Evolutionary conservation across 768 basidiomycete species (phyloP).

Genomic region (Melanogaster broomeanus): DNA sequence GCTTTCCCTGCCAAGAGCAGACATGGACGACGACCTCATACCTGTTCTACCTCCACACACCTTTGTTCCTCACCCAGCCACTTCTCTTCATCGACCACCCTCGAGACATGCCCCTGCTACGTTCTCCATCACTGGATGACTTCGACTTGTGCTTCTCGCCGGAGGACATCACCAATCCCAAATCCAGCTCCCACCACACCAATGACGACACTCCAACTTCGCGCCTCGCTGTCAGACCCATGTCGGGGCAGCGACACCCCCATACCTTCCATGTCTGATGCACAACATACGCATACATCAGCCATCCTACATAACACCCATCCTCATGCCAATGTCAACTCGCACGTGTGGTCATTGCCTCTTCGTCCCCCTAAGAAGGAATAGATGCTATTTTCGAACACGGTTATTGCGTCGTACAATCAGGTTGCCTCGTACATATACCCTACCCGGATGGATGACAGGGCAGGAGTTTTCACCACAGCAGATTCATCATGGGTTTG

Average conservation of each 20-base stretch:
- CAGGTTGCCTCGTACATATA: conserved; percentile 73
- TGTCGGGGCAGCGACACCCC: conserved; percentile 20
- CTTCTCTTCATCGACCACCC: conserved; percentile 47
- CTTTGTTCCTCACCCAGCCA: conserved; percentile 18
- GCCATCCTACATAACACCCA: conserved; percentile 26
- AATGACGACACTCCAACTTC: conserved; percentile 21
- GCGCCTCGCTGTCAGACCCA: conserved; percentile 16
- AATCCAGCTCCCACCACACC: conserved; percentile 7
- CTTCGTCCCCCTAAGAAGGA: conserved; percentile 52
- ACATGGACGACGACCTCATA: conserved; percentile 44
- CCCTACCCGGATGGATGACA: conserved; percentile 78
- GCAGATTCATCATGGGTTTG: conserved; percentile 80
- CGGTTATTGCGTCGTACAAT: conserved; percentile 80
- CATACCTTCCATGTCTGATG: conserved; percentile 24
- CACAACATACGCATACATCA: conserved; percentile 40
- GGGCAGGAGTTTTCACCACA: conserved; percentile 93
- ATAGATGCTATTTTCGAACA: conserved; percentile 83
- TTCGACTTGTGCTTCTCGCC: conserved; percentile 38
- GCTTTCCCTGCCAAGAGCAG: conserved; percentile 44
- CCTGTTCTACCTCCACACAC: conserved; percentile 21
- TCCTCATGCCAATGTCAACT: conserved; percentile 29
- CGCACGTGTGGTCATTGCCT: conserved; percentile 20
- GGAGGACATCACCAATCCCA: conserved; percentile 36
- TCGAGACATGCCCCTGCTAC: conserved; percentile 39
- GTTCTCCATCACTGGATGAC: conserved; percentile 46